Evolutionary conservation across 2,329 filamentous ascomycete species (phyloP).

Genomic region (Trematosphaeria pertusa): DNA sequence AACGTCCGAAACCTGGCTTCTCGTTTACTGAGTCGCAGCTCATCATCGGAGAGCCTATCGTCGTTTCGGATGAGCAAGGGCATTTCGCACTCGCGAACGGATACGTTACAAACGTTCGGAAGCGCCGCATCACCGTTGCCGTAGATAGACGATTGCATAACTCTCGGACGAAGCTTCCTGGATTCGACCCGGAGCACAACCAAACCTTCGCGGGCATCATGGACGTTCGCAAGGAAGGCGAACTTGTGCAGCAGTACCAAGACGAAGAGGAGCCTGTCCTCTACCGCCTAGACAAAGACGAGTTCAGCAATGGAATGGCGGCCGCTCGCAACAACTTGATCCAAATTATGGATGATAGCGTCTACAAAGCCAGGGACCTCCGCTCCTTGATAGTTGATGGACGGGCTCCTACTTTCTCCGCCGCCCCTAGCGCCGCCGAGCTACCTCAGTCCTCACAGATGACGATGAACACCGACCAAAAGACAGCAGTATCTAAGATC

Average conservation of each 20-base stretch:
- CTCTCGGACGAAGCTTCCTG: slow-evolving; percentile 74
- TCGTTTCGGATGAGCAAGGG: slow-evolving; percentile 93
- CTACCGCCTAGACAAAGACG: slow-evolving; percentile 94
- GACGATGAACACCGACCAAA: slow-evolving; percentile 86
- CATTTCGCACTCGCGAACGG: slow-evolving; percentile 96
- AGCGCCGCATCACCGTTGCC: slow-evolving; percentile 80
- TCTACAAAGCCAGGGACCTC: slow-evolving; percentile 74
- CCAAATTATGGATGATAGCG: slow-evolving; percentile 83
- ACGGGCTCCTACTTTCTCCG: slow-evolving; percentile 74
- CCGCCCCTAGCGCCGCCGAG: slow-evolving; percentile 66
- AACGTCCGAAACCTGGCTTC: slow-evolving; percentile 65
- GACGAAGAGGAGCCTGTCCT: slow-evolving; percentile 63
- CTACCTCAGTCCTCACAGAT: slow-evolving; percentile 61
- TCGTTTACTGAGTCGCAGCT: slow-evolving; percentile 94
- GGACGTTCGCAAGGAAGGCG: slow-evolving; percentile 71
- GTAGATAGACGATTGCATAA: slow-evolving; percentile 92
- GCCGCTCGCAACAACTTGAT: slow-evolving; percentile 92
- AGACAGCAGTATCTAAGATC: slow-evolving; percentile 86
- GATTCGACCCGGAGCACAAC: slow-evolving; percentile 78
- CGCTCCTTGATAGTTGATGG: slow-evolving; percentile 83
- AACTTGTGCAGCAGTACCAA: slow-evolving; percentile 38
- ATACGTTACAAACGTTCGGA: slow-evolving; percentile 80
- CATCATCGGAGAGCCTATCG: slow-evolving; percentile 84
- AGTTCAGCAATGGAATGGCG: slow-evolving; percentile 98
- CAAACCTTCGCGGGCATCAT: slow-evolving; percentile 92